Conservation (phyloP, 345 rosid species). For the Linum tenue region DNA sequence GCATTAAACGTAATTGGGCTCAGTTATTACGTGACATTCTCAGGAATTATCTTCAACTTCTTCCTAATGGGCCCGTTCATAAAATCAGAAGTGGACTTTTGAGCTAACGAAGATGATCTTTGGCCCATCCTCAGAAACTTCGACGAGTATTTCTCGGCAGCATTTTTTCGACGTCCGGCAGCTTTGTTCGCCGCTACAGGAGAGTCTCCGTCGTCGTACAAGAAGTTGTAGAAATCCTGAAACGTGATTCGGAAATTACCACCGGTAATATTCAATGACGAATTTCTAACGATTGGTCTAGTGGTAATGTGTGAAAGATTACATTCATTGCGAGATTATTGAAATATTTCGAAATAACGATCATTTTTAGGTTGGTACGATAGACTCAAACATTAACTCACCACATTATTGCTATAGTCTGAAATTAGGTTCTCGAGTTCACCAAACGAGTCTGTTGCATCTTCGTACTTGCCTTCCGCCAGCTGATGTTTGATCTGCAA, state of each 20-base stretch:
- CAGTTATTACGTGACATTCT: constrained; percentile 20
- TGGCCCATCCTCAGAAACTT: constrained; percentile 9
- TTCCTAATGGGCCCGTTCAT: constrained; percentile 24
- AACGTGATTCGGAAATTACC: not conserved
- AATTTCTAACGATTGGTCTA: not conserved
- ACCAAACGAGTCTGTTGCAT: constrained; percentile 24
- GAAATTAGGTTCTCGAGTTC: constrained; percentile 18
- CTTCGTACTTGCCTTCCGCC: constrained; percentile 19
- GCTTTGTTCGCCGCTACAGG: not conserved
- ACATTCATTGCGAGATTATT: not conserved
- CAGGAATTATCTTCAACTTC: constrained; percentile 34
- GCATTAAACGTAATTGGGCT: not conserved
- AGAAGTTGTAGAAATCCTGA: constrained; percentile 31
- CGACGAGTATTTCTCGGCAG: not conserved
- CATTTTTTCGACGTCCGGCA: not conserved
- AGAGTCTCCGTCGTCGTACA: constrained; percentile 12
- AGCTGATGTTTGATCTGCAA: constrained; percentile 24
- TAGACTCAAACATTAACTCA: not conserved
- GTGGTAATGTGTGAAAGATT: not conserved
- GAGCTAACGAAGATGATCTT: not conserved
- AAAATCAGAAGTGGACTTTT: not conserved
- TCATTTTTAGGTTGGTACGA: not conserved
- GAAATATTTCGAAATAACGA: not conserved
- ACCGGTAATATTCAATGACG: too few relatives aligned
- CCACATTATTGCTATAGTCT: constrained; percentile 26